Evolutionary conservation across 2,329 filamentous ascomycete genomes (phyloP), one percentile per base, ranked within the genome.

Genomic region (Alternaria triticina): DNA sequence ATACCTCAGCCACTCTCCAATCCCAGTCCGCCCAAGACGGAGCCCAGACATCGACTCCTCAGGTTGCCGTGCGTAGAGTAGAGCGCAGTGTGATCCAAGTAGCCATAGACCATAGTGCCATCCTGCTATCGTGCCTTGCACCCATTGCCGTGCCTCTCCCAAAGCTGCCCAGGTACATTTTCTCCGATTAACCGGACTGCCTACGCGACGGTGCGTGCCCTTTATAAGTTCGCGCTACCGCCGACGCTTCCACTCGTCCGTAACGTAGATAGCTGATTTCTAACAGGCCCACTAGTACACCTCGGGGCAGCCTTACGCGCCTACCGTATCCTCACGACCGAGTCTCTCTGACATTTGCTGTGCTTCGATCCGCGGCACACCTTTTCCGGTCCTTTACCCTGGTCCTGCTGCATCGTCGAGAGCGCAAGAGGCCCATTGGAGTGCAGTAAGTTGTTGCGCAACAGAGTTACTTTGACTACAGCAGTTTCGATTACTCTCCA

Each of bases 211-310:
- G 54, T 68, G 66, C 64, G 62, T 65, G 65, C 54, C 59, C 56
- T 68, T 68, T 68, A 66, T 65, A 74, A 72, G 55, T 70, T 71
- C 69, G 63, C 70, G 68, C 66, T 71, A 66, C 69, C 64, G 67
- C 67, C 64, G 65, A 59, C 61, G 65, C 76, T 79, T 79, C 77
- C 77, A 74, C 75, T 77, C 75, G 77, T 77, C 77, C 77, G 77
- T 69, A 70, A 70, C 70, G 69, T 70, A 73, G 70, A 73, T 61
- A 71, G 66, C 70, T 72, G 59, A 59, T 68, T 64, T 57, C 64
- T 69, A 64, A 40, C 74, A 73, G 67, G 70, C 65, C 71, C 68
- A 70, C 71, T 70, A 63, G 65, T 65, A 51, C 71, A 68, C 76
- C 75, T 77, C 75, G 75, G 66, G 66, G 40, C 67, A 61, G 60